Evolutionary conservation across 495 filamentous ascomycete genomes (phyloP).

Genomic region (Penicillium canescens): DNA sequence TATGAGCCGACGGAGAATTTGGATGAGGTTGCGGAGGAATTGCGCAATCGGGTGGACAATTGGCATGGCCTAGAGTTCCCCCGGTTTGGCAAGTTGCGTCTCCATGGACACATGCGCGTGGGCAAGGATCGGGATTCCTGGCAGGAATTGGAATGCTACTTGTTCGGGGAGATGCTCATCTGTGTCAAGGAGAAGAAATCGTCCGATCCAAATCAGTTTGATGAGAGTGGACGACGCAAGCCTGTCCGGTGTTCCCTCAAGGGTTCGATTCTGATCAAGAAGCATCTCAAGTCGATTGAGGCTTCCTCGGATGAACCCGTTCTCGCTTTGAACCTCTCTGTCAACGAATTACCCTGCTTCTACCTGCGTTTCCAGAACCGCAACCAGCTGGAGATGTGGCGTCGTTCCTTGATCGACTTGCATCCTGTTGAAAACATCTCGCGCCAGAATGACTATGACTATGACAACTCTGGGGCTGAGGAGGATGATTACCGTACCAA

Average conservation of each 20-base stretch:
- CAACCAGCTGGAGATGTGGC: slow-evolving; percentile 87
- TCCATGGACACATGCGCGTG: slow-evolving; percentile 89
- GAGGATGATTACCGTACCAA: slow-evolving; percentile 84
- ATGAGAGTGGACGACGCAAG: slow-evolving; percentile 59
- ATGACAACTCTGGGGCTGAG: slow-evolving; percentile 78
- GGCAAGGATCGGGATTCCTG: slow-evolving; percentile 96
- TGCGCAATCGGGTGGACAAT: slow-evolving; percentile 87
- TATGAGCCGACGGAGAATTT: slow-evolving; percentile 64
- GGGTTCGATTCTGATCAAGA: slow-evolving; percentile 97
- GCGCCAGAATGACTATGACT: slow-evolving; percentile 72
- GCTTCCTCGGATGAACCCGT: slow-evolving; percentile 72
- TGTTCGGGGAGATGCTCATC: slow-evolving; percentile 99
- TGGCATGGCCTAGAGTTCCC: slow-evolving; percentile 98
- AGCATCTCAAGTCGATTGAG: slow-evolving; percentile 92
- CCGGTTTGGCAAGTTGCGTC: slow-evolving; percentile 88
- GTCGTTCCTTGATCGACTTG: slow-evolving; percentile 81
- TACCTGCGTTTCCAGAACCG: slow-evolving; percentile 88
- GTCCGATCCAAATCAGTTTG: slow-evolving; percentile 55
- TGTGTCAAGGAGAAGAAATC: slow-evolving; percentile 97
- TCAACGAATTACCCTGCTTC: slow-evolving; percentile 94
- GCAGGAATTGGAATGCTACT: slow-evolving; percentile 97
- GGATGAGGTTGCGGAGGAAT: slow-evolving; percentile 81
- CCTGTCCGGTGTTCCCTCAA: slow-evolving; percentile 83
- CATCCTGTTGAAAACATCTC: slow-evolving; percentile 62
- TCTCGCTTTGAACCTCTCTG: slow-evolving; percentile 87